Conservation (phyloP, 2,329 filamentous ascomycete species). For the Fusarium protoensiforme region DNA sequence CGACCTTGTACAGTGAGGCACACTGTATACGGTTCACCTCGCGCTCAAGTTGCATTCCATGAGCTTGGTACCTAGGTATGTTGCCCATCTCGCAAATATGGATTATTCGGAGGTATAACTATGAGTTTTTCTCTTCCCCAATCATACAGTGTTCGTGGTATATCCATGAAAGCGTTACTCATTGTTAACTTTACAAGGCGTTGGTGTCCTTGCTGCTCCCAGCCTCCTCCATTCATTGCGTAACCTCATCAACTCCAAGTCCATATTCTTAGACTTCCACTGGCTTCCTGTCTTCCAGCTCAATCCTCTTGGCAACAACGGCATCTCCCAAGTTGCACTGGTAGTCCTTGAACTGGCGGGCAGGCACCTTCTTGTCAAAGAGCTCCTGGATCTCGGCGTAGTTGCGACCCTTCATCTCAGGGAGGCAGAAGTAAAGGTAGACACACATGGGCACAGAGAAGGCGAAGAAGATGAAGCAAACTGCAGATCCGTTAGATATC, state of each 20-base stretch:
- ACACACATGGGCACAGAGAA: slow-evolving; percentile 45
- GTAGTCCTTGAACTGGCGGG: slow-evolving; percentile 20
- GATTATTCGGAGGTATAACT: neutral
- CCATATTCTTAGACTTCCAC: neutral
- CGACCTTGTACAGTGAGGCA: slow-evolving; percentile 7
- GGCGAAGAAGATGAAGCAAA: slow-evolving; percentile 48
- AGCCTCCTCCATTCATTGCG: neutral
- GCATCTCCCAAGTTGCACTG: slow-evolving; percentile 19
- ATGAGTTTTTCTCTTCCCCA: neutral
- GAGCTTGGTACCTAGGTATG: neutral
- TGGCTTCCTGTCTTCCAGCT: slow-evolving; percentile 18
- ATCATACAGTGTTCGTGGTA: neutral
- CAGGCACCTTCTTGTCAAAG: slow-evolving; percentile 21
- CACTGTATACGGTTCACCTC: neutral
- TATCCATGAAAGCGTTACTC: neutral
- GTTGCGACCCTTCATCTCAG: slow-evolving; percentile 45
- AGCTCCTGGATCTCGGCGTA: slow-evolving; percentile 30
- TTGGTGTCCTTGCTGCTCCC: too few species aligned
- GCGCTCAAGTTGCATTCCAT: neutral
- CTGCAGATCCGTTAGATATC: neutral
- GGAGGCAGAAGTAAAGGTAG: slow-evolving; percentile 51
- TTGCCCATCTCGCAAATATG: neutral
- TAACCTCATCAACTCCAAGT: neutral
- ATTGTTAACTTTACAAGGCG: neutral
- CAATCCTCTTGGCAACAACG: slow-evolving; percentile 14